Evolutionary conservation across 257 asterid genomes (phyloP), one percentile per base, ranked within the genome.

Genomic region (Nicotiana benthamiana): DNA sequence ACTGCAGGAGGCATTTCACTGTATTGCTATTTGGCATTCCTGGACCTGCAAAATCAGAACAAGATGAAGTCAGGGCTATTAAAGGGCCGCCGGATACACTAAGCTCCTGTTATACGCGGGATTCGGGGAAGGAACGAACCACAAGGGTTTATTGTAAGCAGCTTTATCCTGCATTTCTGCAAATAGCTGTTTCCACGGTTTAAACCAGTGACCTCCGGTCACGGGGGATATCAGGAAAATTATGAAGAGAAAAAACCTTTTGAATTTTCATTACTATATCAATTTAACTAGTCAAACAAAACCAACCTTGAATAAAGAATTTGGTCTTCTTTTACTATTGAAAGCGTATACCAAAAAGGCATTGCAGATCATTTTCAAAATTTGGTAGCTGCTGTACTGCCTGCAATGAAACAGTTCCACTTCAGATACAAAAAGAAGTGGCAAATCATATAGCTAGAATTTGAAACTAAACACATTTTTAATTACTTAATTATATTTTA

Each of bases 301-400:
- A 22, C 22, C 5, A 22, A 72, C 78, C 61, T 46, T 48, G 2
- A 63, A 6, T 72, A 8, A 48, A 48, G 26, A 72, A 72, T 48
- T 46, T 48, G 77, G 36, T 3, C 2, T 72, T 72, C 16, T 43
- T 59, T 75, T 65, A 75, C 87, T 82, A 84, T 11, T 89, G 92
- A 84, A 88, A 89, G 9, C 84, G 86, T 20, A 79, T 65, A 75
- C 82, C 79, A 75, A 85, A 89, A 72, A 62, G 86, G 62, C 75
- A 87, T 53, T 87, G 91, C 89, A 89, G 86, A 57, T 93, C 97
- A 6, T 79, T 81, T 52, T 90, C 96, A 90, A 90, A 86, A 28
- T 83, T 83, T n/a, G 91, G 63, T 46, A 88, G 62, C 61, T 89
- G 91, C 54, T 87, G 93, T 48, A 86, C 60, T 87, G 89, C 92